These are phyloP conservation scores for Cyberlindnera lachancei DNA, from an alignment of 805 yeast genomes.

Conservation along the genomic window DNA sequence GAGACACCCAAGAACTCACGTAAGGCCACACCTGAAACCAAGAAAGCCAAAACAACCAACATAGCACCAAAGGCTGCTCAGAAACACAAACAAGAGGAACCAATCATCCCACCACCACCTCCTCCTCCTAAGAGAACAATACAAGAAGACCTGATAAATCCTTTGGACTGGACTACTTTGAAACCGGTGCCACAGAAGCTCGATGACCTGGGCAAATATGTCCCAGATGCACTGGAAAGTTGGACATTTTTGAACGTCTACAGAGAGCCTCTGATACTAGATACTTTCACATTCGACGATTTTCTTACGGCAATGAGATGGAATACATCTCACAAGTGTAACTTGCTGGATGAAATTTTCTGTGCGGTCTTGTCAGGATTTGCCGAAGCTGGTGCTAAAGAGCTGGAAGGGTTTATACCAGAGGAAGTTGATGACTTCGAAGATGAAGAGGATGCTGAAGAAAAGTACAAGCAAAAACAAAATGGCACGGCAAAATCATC, in stretches of 20 bases:
- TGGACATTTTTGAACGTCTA: constrained; percentile 76
- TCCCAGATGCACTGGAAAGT: constrained; percentile 46
- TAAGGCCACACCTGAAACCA: constrained; percentile 5
- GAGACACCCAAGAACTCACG: constrained; percentile 2
- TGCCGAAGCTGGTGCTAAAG: constrained; percentile 37
- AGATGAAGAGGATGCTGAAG: constrained; percentile 4
- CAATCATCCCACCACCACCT: constrained; percentile 7
- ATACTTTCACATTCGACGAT: constrained; percentile 75
- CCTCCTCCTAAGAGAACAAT: constrained; percentile 13
- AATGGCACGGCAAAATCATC: background rate
- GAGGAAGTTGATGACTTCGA: constrained; percentile 18
- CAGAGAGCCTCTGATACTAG: constrained; percentile 55
- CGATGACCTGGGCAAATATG: constrained; percentile 11
- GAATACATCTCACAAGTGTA: constrained; percentile 42
- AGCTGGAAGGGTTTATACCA: constrained; percentile 24
- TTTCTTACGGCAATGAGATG: constrained; percentile 41
- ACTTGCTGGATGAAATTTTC: constrained; percentile 57
- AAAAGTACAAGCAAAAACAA: background rate
- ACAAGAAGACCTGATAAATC: constrained; percentile 17
- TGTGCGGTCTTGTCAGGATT: constrained; percentile 54
- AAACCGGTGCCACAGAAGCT: constrained; percentile 18
- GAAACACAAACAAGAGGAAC: constrained; percentile 7
- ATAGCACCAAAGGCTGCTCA: constrained; percentile 3
- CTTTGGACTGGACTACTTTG: constrained; percentile 10
- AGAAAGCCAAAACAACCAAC: constrained; percentile 2